phyloP scores from a whole-genome alignment of 2,329 filamentous ascomycete genomes.

The Colletotrichum tanaceti region DNA sequence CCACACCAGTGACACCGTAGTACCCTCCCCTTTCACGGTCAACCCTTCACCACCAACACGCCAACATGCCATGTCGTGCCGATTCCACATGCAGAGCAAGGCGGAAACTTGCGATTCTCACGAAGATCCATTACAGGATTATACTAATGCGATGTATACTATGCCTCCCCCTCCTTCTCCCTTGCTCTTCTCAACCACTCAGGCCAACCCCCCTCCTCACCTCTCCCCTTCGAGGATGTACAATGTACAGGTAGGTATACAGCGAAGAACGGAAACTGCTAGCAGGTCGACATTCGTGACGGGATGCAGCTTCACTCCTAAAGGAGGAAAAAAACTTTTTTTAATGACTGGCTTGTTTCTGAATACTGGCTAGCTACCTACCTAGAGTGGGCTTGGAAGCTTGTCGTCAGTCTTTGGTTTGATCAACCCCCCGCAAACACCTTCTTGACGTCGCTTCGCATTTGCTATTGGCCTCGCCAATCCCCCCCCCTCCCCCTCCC shows the following conservation, averaged over 20 bases:
- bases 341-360: no score
- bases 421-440: background rate
- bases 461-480: constrained; percentile 5
- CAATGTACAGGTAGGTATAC: no score
- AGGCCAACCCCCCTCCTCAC: background rate
- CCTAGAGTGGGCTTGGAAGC: no score
- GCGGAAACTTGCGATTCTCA: background rate
- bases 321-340: no score
- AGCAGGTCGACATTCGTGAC: no score
- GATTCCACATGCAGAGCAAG: background rate
- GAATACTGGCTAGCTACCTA: no score
- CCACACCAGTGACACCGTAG: constrained; percentile 10
- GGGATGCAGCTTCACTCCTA: no score
- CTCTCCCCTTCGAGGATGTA: background rate
- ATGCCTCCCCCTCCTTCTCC: background rate
- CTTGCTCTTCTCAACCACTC: background rate
- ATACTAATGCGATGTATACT: no score
- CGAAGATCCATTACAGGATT: background rate
- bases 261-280: background rate
- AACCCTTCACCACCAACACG: background rate
- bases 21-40: background rate
- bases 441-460: constrained; percentile 20
- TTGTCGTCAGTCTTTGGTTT: background rate
- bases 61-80: background rate
- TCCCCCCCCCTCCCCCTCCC: no score